phyloP scores from a whole-genome alignment of 257 asterid species.

The Rubia yunnanensis region DNA sequence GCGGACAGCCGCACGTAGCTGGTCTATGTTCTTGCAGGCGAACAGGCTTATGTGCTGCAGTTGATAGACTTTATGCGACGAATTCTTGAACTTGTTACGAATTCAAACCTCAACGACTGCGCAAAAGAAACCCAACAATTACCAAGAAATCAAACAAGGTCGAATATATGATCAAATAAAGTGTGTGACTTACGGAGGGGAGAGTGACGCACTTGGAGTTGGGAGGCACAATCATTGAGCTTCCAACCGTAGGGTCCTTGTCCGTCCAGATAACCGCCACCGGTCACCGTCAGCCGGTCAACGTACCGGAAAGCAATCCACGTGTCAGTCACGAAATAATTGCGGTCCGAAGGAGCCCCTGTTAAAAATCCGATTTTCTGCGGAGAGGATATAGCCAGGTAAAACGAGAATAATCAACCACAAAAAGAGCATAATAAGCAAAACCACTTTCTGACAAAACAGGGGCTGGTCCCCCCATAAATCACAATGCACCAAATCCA shows the following conservation, averaged over 20 bases:
- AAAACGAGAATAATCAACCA: no score
- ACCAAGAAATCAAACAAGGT: no score
- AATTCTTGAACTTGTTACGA: conserved; percentile 37
- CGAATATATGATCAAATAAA: no score
- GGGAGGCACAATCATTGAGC: conserved; percentile 49
- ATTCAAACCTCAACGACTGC: conserved; percentile 59
- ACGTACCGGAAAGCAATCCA: conserved; percentile 72
- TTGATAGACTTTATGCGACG: conserved; percentile 42
- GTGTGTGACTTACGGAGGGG: background rate
- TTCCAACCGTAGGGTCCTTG: conserved; percentile 63
- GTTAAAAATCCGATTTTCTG: no score
- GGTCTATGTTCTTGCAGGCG: conserved; percentile 37
- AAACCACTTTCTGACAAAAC: no score
- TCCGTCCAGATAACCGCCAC: conserved; percentile 79
- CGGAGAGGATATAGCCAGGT: no score
- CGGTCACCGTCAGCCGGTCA: conserved; percentile 25
- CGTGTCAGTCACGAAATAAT: conserved; percentile 10
- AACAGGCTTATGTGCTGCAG: conserved; percentile 55
- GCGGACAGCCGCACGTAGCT: conserved; percentile 33
- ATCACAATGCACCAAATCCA: no score
- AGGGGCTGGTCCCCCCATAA: no score
- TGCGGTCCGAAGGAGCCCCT: conserved; percentile 40
- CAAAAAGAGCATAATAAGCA: no score
- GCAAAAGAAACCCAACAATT: background rate
- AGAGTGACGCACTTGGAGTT: background rate